Conservation (phyloP, 441 rosid genomes). For the Populus hybrid region DNA sequence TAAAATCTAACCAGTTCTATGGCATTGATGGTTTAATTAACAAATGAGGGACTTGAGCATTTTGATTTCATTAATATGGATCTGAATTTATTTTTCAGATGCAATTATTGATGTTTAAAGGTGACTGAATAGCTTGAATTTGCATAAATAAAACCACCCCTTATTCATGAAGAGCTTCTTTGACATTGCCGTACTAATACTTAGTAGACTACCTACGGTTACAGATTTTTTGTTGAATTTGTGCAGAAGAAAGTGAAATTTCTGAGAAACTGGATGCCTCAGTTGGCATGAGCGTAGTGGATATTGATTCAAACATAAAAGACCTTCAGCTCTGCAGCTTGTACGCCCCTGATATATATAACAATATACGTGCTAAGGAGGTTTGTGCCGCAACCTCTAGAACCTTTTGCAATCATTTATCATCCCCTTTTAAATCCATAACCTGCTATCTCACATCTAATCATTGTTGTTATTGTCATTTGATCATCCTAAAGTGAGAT, state of each 20-base stretch:
- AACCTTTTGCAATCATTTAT: neutral
- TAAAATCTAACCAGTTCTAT: neutral
- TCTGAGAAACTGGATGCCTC: slow-evolving; percentile 30
- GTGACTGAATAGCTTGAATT: neutral
- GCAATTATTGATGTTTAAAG: slow-evolving; percentile 3
- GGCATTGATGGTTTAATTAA: neutral
- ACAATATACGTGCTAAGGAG: slow-evolving; percentile 61
- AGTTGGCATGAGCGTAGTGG: slow-evolving; percentile 36
- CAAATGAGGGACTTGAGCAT: neutral
- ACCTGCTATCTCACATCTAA: neutral
- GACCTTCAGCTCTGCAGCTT: slow-evolving; percentile 73
- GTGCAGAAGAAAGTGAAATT: slow-evolving; percentile 48
- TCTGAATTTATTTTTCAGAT: neutral
- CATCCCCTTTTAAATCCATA: neutral
- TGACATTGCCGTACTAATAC: neutral
- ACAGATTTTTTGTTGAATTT: slow-evolving; percentile 25
- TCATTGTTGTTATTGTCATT: neutral
- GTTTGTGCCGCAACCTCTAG: slow-evolving; percentile 37
- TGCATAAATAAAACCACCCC: neutral
- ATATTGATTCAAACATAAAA: slow-evolving; percentile 63
- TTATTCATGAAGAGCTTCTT: neutral
- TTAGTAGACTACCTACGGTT: slow-evolving; percentile 5
- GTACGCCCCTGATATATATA: slow-evolving; percentile 74
- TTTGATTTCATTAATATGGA: neutral
- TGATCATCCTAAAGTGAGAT: neutral